phyloP scores from a whole-genome alignment of 257 asterid species.

The Ehretia macrophylla region DNA sequence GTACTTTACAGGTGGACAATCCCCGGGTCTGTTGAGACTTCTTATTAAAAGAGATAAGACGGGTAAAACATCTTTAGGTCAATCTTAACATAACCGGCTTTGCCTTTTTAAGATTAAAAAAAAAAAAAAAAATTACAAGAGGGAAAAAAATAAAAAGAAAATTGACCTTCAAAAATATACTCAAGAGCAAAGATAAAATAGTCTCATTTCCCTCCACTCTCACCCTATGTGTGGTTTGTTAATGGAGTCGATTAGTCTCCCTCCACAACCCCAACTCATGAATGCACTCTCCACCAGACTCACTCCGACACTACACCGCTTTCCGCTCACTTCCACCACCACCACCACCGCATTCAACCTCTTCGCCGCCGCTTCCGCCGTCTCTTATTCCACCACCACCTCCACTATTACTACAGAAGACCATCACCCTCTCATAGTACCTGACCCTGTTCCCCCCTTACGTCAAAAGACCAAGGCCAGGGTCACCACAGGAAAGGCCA shows the following conservation, averaged over 20 bases:
- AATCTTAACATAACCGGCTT: no score
- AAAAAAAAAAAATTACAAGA: no score
- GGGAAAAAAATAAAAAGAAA: no score
- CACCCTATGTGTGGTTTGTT: not conserved
- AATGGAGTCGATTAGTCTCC: not conserved
- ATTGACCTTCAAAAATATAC: no score
- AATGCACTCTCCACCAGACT: constrained; percentile 9
- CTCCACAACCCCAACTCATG: not conserved
- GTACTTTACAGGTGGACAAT: no score
- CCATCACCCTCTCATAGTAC: constrained; percentile 7
- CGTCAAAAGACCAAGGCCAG: constrained; percentile 21
- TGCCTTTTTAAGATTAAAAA: no score
- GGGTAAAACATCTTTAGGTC: no score
- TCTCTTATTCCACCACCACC: constrained; percentile 15
- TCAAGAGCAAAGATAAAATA: no score
- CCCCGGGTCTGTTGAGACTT: no score
- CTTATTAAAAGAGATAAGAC: no score
- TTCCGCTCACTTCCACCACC: constrained; percentile 18
- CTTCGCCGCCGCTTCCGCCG: constrained; percentile 32
- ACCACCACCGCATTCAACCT: constrained; percentile 35
- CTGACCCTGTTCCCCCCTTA: constrained; percentile 20
- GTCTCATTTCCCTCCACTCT: not conserved
- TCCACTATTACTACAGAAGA: constrained; percentile 18
- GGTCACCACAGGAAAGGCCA: constrained; percentile 10
- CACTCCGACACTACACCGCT: not conserved